phyloP scores from a whole-genome alignment of 1,284 basidiomycete species.

The Heterobasidion annosum region DNA sequence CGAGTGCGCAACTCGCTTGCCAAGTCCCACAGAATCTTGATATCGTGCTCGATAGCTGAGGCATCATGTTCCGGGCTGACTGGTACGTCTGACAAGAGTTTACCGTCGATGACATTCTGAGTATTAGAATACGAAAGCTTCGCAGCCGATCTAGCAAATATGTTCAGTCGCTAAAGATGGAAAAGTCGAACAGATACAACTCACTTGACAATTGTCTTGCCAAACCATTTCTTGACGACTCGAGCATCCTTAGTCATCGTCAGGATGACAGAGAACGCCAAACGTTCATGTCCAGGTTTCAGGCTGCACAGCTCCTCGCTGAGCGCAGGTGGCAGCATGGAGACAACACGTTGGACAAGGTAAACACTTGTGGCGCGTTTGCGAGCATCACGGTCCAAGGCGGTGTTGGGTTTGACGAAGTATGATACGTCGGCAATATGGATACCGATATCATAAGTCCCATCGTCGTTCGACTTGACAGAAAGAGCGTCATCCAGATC shows the following conservation, averaged over 20 bases:
- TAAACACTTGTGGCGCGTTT: conserved; percentile 97
- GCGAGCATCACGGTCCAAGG: conserved; percentile 94
- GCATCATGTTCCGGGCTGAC: conserved; percentile 51
- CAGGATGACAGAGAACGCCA: conserved; percentile 86
- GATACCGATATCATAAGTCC: conserved; percentile 85
- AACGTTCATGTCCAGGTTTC: conserved; percentile 77
- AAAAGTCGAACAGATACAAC: conserved; percentile 13
- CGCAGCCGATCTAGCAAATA: conserved; percentile 60
- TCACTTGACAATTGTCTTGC: conserved; percentile 86
- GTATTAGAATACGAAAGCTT: conserved; percentile 82
- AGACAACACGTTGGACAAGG: conserved; percentile 89
- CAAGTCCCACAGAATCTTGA: conserved; percentile 61
- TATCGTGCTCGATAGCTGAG: conserved; percentile 66
- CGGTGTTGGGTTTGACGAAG: conserved; percentile 95
- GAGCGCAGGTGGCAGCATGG: conserved; percentile 90
- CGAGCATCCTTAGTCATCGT: conserved; percentile 81
- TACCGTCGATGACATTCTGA: conserved; percentile 77
- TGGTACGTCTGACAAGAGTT: conserved; percentile 41
- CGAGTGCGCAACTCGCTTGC: conserved; percentile 68
- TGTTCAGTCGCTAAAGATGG: background rate
- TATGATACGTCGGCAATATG: conserved; percentile 95
- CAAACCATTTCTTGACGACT: conserved; percentile 85
- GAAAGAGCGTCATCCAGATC: conserved; percentile 95
- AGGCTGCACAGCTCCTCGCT: conserved; percentile 93
- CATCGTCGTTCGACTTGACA: conserved; percentile 82